Evolutionary conservation across 2,329 filamentous ascomycete genomes (phyloP).

Genomic region (Berkeleyomyces basicola): DNA sequence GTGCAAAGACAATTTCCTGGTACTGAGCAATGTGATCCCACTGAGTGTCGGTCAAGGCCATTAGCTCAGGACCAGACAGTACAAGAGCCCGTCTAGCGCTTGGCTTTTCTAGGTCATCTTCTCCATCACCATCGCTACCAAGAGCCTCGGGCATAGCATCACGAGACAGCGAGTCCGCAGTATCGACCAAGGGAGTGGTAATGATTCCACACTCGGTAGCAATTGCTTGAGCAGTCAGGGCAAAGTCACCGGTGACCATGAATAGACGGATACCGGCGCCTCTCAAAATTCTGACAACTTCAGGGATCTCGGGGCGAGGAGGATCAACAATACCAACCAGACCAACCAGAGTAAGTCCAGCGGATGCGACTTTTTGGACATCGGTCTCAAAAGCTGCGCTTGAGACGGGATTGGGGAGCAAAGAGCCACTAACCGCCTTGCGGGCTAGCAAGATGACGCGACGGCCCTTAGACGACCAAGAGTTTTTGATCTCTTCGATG

Average conservation of each 20-base stretch:
- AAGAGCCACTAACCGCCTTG: slow-evolving; percentile 56
- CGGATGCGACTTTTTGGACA: slow-evolving; percentile 63
- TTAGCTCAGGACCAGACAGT: slow-evolving; percentile 48
- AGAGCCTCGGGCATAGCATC: slow-evolving; percentile 53
- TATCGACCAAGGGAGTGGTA: slow-evolving; percentile 39
- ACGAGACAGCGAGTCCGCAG: slow-evolving; percentile 26
- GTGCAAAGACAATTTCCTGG: slow-evolving; percentile 73
- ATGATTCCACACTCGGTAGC: slow-evolving; percentile 76
- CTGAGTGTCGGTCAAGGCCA: slow-evolving; percentile 47
- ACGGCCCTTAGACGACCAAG: slow-evolving; percentile 82
- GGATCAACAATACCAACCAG: slow-evolving; percentile 94
- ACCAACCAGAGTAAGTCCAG: slow-evolving; percentile 81
- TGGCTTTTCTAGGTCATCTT: slow-evolving; percentile 16
- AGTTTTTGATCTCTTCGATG: slow-evolving; percentile 62
- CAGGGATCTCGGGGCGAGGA: slow-evolving; percentile 77
- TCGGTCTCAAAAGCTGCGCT: slow-evolving; percentile 72
- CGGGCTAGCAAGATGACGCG: slow-evolving; percentile 88
- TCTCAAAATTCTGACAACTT: slow-evolving; percentile 74
- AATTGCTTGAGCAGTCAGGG: slow-evolving; percentile 59
- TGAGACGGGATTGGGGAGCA: slow-evolving; percentile 53
- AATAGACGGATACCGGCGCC: slow-evolving; percentile 90
- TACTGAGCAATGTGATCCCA: slow-evolving; percentile 51
- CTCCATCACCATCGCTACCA: slow-evolving; percentile 17
- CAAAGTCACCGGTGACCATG: slow-evolving; percentile 91
- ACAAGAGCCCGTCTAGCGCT: slow-evolving; percentile 35